Percentiles rank a stretch among this genome's conserved stretches.
These are phyloP conservation scores for Astragalus glycyphyllos DNA, from an alignment of 306 rosid genomes.

Conservation along the genomic window DNA sequence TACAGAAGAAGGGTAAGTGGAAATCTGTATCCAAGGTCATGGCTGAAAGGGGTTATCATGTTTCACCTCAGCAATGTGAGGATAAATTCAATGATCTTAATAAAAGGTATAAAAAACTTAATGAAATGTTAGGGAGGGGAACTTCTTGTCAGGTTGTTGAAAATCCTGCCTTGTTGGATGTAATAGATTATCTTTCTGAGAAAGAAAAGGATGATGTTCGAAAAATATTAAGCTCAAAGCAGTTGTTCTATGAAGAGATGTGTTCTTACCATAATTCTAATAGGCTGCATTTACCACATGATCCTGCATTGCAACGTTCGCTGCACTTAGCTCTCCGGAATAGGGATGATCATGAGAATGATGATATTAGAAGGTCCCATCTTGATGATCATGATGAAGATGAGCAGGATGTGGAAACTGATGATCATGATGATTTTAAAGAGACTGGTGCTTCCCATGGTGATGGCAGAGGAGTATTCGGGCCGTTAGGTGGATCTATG, in stretches of 20 bases:
- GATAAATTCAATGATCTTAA: slow-evolving; percentile 94
- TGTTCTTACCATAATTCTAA: slow-evolving; percentile 91
- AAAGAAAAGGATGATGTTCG: slow-evolving; percentile 91
- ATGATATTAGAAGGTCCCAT: slow-evolving; percentile 65
- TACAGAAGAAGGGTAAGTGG: slow-evolving; percentile 97
- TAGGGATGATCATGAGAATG: slow-evolving; percentile 75
- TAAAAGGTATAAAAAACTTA: slow-evolving; percentile 89
- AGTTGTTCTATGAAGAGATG: slow-evolving; percentile 93
- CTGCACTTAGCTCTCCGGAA: slow-evolving; percentile 80
- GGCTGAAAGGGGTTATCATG: slow-evolving; percentile 91
- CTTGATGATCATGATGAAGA: slow-evolving; percentile 75
- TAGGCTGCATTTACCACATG: slow-evolving; percentile 86
- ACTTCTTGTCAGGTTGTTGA: slow-evolving; percentile 94
- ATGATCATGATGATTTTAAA: slow-evolving; percentile 69
- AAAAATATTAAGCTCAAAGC: slow-evolving; percentile 90
- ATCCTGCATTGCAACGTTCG: slow-evolving; percentile 83
- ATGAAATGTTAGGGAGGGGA: slow-evolving; percentile 92
- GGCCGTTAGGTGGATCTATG: slow-evolving; percentile 52
- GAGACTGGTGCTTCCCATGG: slow-evolving; percentile 60
- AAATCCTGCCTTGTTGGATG: slow-evolving; percentile 74
- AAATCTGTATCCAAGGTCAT: slow-evolving; percentile 86
- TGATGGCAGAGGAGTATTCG: slow-evolving; percentile 56
- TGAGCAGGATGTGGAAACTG: slow-evolving; percentile 68
- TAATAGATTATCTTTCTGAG: slow-evolving; percentile 63
- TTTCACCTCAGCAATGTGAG: slow-evolving; percentile 98